Evolutionary conservation across 148 eudicot genomes (phyloP).

Genomic region (Rhododendron vialii): DNA sequence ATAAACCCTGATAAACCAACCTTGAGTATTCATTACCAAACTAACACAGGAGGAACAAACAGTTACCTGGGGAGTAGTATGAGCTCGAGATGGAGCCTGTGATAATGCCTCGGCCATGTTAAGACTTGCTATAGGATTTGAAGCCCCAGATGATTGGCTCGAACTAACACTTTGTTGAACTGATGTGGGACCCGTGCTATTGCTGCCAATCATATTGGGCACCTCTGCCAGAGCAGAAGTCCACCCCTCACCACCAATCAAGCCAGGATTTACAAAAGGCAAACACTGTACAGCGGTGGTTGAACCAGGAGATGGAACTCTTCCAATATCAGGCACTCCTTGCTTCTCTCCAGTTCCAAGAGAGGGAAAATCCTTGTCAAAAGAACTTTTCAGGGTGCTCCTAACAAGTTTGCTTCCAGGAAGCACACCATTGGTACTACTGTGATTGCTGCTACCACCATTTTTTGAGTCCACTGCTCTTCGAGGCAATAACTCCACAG

Average conservation of each 20-base stretch:
- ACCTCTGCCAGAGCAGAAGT: slow-evolving; percentile 54
- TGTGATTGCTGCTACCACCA: slow-evolving; percentile 21
- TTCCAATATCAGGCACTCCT: slow-evolving; percentile 21
- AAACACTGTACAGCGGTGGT: slow-evolving; percentile 28
- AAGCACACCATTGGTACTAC: slow-evolving; percentile 33
- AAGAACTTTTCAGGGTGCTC: slow-evolving; percentile 47
- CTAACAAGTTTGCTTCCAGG: slow-evolving; percentile 26
- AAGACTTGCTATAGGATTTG: slow-evolving; percentile 40
- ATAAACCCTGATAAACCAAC: neutral
- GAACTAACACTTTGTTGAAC: slow-evolving; percentile 18
- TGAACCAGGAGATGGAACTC: slow-evolving; percentile 45
- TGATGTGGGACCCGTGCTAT: slow-evolving; percentile 26
- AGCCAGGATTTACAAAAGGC: slow-evolving; percentile 21
- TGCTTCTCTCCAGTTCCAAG: slow-evolving; percentile 37
- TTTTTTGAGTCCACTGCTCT: slow-evolving; percentile 30
- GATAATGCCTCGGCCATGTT: slow-evolving; percentile 87
- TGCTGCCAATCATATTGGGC: slow-evolving; percentile 29
- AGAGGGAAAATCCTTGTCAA: slow-evolving; percentile 54
- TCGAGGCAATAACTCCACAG: slow-evolving; percentile 37
- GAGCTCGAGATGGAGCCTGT: slow-evolving; percentile 64
- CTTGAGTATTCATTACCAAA: neutral
- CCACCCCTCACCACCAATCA: slow-evolving; percentile 37
- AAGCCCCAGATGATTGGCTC: slow-evolving; percentile 25
- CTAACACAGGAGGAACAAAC: neutral
- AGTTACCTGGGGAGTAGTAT: slow-evolving; percentile 54